Conservation (phyloP, 1,139 yeast genomes). For the Arxiozyma heterogenica region DNA sequence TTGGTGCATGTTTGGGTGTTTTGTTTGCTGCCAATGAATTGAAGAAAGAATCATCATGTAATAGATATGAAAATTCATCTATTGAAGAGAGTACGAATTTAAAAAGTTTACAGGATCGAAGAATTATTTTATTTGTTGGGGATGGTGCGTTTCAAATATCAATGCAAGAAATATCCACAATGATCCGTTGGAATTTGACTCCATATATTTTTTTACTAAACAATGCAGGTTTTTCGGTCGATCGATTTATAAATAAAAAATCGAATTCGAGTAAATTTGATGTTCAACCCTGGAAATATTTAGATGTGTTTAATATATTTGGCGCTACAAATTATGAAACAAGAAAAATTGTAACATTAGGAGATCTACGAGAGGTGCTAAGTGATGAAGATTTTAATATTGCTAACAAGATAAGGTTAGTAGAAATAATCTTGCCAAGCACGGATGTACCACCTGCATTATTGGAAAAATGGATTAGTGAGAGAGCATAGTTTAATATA, state of each 20-base stretch:
- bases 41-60: slow-evolving; percentile 71
- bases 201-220: slow-evolving; percentile 65
- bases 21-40: slow-evolving; percentile 66
- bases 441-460: slow-evolving; percentile 76
- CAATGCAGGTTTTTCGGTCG: slow-evolving; percentile 82
- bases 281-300: slow-evolving; percentile 76
- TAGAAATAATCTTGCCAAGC: slow-evolving; percentile 69
- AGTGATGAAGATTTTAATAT: slow-evolving; percentile 43
- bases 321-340: slow-evolving; percentile 59
- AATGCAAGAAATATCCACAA: slow-evolving; percentile 67
- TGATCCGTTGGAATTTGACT: slow-evolving; percentile 47
- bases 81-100: slow-evolving; percentile 9
- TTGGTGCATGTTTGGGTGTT: slow-evolving; percentile 78
- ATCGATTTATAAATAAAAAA: slow-evolving; percentile 67
- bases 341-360: slow-evolving; percentile 43
- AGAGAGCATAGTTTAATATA: slow-evolving; percentile 11
- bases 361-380: slow-evolving; percentile 39
- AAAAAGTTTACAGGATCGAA: slow-evolving; percentile 32
- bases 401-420: slow-evolving; percentile 58
- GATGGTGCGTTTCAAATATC: slow-evolving; percentile 94
- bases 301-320: slow-evolving; percentile 54
- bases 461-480: slow-evolving; percentile 44
- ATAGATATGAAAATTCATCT: slow-evolving; percentile 63
- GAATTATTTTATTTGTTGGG: slow-evolving; percentile 56
- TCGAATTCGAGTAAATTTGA: slow-evolving; percentile 64